Base-by-base conservation (phyloP, 1,284 basidiomycete genomes). In the Naganishia liquefaciens region DNA sequence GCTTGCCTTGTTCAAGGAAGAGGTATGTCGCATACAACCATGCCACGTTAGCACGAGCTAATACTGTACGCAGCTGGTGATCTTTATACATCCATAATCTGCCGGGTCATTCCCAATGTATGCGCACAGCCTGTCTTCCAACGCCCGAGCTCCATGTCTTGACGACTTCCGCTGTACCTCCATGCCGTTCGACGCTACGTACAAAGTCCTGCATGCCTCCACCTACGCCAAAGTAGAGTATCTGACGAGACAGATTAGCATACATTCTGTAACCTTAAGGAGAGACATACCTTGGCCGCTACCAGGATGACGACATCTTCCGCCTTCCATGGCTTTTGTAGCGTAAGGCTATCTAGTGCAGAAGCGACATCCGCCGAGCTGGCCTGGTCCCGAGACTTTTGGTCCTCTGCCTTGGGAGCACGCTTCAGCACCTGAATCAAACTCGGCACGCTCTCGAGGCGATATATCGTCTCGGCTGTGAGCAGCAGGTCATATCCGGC, bases 171-270 rank as follows among this genome's bases (percentile, higher is more conserved):
- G 46, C 82, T 82, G 64, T 68, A 19, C 72, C 78, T 1, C 71
- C 73, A 2, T 69, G 67, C 28, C 72, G 73, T 64, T 84, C 79
- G 0, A 93, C 82, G n/a, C 71, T 70, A 25, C 75, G 67, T 21
- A 86, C 76, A 75, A 99, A 96, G 65, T 88, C 87, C 25, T 84
- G 79, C 10, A 93, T 82, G 0, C 93, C 91, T 0, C 94, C 94
- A 0, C 95, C 95, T 3, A 98, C 93, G 19, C 95, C 95, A 79
- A 98, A 98, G 76, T 99, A 98, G 30, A 97, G 80, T 11, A 92
- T 83, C 79, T 98, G n/a, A 87, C 88, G 0, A n/a, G 17, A 11
- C 5, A 47, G 42, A 33, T 62, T 17, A 53, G 60, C 23, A 47
- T 50, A 9, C 6, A 23, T n/a, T 28, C 54, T 30, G n/a, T 23